Evolutionary conservation across 2,329 filamentous ascomycete genomes (phyloP).

Genomic region (Colletotrichum coccodes): DNA sequence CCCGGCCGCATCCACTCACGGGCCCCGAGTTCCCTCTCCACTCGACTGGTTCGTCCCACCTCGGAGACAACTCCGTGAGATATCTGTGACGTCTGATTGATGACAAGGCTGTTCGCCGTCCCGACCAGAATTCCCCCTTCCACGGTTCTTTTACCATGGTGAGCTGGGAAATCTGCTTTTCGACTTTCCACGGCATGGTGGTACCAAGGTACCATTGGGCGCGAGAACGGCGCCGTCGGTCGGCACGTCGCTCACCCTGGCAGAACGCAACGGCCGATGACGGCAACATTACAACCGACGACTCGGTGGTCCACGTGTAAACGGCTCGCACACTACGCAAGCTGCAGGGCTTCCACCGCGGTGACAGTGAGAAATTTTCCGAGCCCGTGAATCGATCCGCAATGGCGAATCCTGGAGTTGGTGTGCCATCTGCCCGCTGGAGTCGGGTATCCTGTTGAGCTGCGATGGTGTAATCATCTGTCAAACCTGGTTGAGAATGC

Average conservation of each 20-base stretch:
- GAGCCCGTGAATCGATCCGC: background rate
- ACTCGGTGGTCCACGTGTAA: conserved; percentile 5
- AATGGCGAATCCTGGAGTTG: background rate
- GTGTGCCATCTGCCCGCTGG: background rate
- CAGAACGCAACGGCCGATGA: conserved; percentile 1
- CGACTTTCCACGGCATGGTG: background rate
- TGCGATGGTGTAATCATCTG: background rate
- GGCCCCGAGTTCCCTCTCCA: background rate
- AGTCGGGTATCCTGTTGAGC: background rate
- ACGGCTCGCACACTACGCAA: background rate
- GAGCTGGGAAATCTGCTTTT: background rate
- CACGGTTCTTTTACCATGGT: background rate
- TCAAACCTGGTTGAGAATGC: background rate
- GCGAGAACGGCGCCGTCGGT: background rate
- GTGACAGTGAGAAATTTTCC: background rate
- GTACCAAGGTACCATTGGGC: background rate
- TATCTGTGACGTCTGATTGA: conserved; percentile 14
- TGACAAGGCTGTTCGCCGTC: background rate
- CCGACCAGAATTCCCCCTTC: too few relatives aligned
- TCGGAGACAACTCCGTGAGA: conserved; percentile 22
- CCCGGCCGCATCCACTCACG: conserved; percentile 1
- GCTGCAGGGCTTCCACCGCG: background rate
- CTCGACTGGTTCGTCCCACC: background rate
- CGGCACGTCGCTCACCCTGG: background rate
- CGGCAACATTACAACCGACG: conserved; percentile 29